phyloP scores from a whole-genome alignment of 2,329 filamentous ascomycete species.

The Neonectria hederae region DNA sequence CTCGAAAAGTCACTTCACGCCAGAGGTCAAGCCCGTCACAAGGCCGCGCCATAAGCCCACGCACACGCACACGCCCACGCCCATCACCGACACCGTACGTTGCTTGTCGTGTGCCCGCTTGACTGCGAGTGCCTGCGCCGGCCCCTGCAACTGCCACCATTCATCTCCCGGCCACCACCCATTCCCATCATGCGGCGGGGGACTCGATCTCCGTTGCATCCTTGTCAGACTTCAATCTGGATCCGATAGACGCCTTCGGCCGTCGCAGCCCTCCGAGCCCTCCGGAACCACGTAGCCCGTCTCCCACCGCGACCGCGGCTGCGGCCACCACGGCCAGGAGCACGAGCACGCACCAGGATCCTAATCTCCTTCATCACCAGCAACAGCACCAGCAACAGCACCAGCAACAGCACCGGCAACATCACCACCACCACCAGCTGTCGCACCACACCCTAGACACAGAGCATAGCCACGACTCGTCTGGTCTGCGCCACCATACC shows the following conservation, averaged over 20 bases:
- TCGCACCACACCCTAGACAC: no score
- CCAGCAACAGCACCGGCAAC: no score
- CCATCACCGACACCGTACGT: conserved; percentile 12
- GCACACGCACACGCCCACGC: no score
- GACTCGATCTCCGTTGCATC: conserved; percentile 66
- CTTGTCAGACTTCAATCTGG: conserved; percentile 62
- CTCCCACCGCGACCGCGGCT: conserved; percentile 5
- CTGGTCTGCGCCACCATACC: conserved; percentile 15
- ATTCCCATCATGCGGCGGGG: conserved; percentile 63
- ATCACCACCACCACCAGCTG: neutral
- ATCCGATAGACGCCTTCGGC: conserved; percentile 58
- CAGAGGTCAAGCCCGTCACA: conserved; percentile 28
- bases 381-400: neutral
- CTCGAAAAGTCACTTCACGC: neutral
- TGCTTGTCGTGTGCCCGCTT: conserved; percentile 20
- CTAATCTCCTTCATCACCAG: conserved; percentile 27
- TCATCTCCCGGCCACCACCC: conserved; percentile 36
- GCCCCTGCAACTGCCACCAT: conserved; percentile 21
- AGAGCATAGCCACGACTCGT: conserved; percentile 34
- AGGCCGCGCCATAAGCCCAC: conserved; percentile 23
- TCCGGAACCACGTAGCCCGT: conserved; percentile 36
- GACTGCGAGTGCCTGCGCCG: conserved; percentile 4
- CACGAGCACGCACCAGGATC: conserved; percentile 22
- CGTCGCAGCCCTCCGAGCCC: conserved; percentile 29
- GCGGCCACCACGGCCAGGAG: conserved; percentile 6